phyloP scores from a whole-genome alignment of 2,329 filamentous ascomycete species.

The Aspergillus aculeatus region DNA sequence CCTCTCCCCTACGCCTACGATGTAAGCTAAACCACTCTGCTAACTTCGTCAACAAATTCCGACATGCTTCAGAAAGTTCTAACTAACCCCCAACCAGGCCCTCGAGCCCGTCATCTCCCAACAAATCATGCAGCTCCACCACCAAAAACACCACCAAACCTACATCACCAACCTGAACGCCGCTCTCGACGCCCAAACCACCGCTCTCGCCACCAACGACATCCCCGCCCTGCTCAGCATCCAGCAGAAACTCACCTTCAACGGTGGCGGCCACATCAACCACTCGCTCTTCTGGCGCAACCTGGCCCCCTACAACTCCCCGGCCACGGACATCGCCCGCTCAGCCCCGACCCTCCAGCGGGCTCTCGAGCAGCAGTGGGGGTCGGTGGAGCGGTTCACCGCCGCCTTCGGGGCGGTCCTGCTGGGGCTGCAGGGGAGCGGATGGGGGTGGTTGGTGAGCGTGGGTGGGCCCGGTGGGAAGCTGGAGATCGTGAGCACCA shows the following conservation, averaged over 20 bases:
- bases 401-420: constrained; percentile 65
- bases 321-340: constrained; percentile 56
- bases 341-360: constrained; percentile 58
- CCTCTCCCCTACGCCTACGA: constrained; percentile 68
- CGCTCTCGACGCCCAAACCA: constrained; percentile 64
- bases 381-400: constrained; percentile 65
- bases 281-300: constrained; percentile 92
- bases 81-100: constrained; percentile 63
- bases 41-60: no score
- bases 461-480: constrained; percentile 52
- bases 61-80: neutral
- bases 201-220: constrained; percentile 57
- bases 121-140: constrained; percentile 93
- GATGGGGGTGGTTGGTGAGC: constrained; percentile 84
- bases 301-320: constrained; percentile 60
- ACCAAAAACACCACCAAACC: constrained; percentile 89
- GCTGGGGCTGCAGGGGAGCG: constrained; percentile 74
- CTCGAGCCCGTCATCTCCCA: constrained; percentile 78
- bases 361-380: constrained; percentile 66
- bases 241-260: constrained; percentile 76
- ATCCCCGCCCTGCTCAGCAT: constrained; percentile 65
- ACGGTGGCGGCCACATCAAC: constrained; percentile 90
- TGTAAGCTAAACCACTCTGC: constrained; percentile 49
- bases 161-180: constrained; percentile 88
- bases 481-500: constrained; percentile 74